Conservation (phyloP, 2,329 filamentous ascomycete genomes). For the Dryadomyces sulphureus region DNA sequence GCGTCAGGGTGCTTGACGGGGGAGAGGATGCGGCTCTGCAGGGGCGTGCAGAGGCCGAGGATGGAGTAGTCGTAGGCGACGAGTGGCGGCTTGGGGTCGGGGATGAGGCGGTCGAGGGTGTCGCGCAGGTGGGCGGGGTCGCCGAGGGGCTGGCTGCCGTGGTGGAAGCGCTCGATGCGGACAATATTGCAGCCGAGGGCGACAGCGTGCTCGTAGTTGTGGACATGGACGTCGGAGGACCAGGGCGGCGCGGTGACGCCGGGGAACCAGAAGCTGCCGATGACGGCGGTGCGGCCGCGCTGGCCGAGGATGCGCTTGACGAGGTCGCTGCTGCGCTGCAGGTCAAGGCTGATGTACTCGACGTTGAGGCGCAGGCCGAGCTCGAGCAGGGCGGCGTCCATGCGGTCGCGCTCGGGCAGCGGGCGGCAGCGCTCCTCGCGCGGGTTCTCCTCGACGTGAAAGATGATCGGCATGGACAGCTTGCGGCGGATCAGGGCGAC, state of each 20-base stretch:
- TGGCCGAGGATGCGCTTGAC: conserved; percentile 33
- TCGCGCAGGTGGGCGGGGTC: conserved; percentile 26
- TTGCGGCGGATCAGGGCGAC: conserved; percentile 42
- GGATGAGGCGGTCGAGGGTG: conserved; percentile 27
- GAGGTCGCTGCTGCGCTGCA: conserved; percentile 36
- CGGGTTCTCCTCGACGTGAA: conserved; percentile 37
- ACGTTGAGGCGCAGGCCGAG: conserved; percentile 52
- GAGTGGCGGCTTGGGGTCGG: conserved; percentile 33
- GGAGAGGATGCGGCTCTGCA: conserved; percentile 34
- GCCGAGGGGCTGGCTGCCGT: conserved; percentile 32
- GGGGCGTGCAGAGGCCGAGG: conserved; percentile 24
- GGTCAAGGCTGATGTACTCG: conserved; percentile 49
- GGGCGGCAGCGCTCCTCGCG: conserved; percentile 24
- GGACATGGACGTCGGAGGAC: conserved; percentile 36
- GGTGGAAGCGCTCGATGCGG: conserved; percentile 42
- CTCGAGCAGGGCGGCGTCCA: conserved; percentile 42
- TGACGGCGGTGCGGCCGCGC: conserved; percentile 43
- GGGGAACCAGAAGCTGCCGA: conserved; percentile 39
- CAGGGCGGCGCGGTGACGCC: conserved; percentile 34
- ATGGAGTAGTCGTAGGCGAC: conserved; percentile 30
- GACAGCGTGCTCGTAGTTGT: conserved; percentile 38
- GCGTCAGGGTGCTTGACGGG: conserved; percentile 32
- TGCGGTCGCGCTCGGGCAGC: conserved; percentile 21
- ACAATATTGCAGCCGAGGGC: conserved; percentile 46
- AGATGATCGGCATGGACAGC: conserved; percentile 40